Evolutionary conservation across 495 filamentous ascomycete genomes (phyloP).

Genomic region (Choiromyces venosus): DNA sequence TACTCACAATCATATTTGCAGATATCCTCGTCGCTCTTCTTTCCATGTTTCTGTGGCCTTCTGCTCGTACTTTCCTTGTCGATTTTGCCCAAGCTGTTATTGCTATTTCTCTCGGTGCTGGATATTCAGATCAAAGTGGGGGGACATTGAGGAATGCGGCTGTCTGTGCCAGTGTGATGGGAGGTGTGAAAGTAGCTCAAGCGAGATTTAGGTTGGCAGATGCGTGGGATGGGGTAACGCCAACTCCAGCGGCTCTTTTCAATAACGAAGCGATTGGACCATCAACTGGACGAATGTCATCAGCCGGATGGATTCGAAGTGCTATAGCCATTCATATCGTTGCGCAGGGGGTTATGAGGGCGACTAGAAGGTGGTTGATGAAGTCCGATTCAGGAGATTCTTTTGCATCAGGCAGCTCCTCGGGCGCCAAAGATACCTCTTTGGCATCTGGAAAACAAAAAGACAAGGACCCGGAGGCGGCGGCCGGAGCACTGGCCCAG

Average conservation of each 20-base stretch:
- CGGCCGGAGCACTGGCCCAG: conserved; percentile 30
- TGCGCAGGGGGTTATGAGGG: conserved; percentile 66
- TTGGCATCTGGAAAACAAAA: conserved; percentile 37
- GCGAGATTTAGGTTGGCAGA: conserved; percentile 51
- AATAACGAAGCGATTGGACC: conserved; percentile 23
- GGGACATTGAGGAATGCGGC: conserved; percentile 66
- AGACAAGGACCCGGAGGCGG: conserved; percentile 42
- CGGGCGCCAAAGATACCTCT: conserved; percentile 27
- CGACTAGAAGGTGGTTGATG: conserved; percentile 39
- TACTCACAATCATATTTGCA: conserved; percentile 68
- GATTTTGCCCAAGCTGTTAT: conserved; percentile 97
- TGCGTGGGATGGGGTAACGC: conserved; percentile 46
- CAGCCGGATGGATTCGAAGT: conserved; percentile 55
- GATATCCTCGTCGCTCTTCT: conserved; percentile 68
- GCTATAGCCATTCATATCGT: conserved; percentile 81
- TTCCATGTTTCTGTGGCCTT: conserved; percentile 87
- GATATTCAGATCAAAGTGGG: conserved; percentile 71
- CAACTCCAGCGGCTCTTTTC: conserved; percentile 8
- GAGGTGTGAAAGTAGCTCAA: conserved; percentile 58
- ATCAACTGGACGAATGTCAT: conserved; percentile 42
- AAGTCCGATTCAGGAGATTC: conserved; percentile 35
- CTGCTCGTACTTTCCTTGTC: conserved; percentile 79
- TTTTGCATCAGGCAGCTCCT: conserved; percentile 10
- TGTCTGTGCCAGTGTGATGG: conserved; percentile 74
- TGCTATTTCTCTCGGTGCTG: conserved; percentile 76